phyloP scores from a whole-genome alignment of 2,329 filamentous ascomycete genomes.

The Epichloe scottii region DNA sequence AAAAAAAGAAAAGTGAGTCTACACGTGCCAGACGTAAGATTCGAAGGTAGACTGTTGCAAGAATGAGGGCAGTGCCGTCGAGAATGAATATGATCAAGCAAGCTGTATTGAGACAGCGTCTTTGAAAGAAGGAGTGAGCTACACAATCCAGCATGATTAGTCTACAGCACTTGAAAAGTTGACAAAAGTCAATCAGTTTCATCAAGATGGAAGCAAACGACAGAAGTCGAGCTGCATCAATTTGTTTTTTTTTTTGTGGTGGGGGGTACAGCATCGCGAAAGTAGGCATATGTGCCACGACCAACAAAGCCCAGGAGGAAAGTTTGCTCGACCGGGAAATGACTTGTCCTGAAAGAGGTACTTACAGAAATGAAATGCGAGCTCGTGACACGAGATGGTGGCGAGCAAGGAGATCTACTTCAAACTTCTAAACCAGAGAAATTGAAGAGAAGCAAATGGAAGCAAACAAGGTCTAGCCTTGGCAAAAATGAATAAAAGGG shows the following conservation, averaged over 20 bases:
- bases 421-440: constrained; percentile 13
- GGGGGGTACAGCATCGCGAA: too few relatives aligned
- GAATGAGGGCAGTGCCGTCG: constrained; percentile 12
- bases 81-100: constrained; percentile 7
- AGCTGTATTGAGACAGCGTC: background rate
- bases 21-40: constrained; percentile 22
- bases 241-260: too few relatives aligned
- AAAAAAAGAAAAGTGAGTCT: constrained; percentile 15
- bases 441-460: constrained; percentile 7
- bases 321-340: background rate
- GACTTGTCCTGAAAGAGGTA: background rate
- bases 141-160: background rate
- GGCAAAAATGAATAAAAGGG: constrained; percentile 9
- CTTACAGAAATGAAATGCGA: background rate
- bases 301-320: background rate
- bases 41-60: constrained; percentile 1
- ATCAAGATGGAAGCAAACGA: too few relatives aligned
- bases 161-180: background rate
- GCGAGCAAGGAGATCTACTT: constrained; percentile 2
- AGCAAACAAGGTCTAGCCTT: constrained; percentile 25
- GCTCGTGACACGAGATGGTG: constrained; percentile 6
- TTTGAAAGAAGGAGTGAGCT: background rate
- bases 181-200: too few relatives aligned
- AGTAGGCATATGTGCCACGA: too few relatives aligned
- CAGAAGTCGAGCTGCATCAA: too few relatives aligned